phyloP scores from a whole-genome alignment of 805 yeast genomes.

The Suhomyces sp. region DNA sequence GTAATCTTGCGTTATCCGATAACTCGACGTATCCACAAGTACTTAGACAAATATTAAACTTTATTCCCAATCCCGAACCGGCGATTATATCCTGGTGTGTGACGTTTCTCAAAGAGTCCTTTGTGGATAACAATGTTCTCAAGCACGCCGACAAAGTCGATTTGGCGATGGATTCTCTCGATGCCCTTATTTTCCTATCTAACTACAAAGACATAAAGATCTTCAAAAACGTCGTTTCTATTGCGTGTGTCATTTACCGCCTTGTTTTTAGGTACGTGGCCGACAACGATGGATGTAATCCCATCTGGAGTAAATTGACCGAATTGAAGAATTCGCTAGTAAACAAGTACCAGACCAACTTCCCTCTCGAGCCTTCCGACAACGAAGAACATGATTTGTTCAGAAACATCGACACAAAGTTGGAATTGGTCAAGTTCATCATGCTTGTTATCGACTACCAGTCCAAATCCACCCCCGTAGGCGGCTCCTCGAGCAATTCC shows the following conservation, averaged over 20 bases:
- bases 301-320: constrained; percentile 55
- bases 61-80: constrained; percentile 32
- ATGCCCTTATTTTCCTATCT: constrained; percentile 26
- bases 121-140: constrained; percentile 18
- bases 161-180: constrained; percentile 40
- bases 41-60: constrained; percentile 41
- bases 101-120: constrained; percentile 37
- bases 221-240: constrained; percentile 31
- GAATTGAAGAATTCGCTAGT: constrained; percentile 58
- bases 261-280: constrained; percentile 45
- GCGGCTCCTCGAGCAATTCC: not conserved
- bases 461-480: constrained; percentile 35
- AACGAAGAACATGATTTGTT: constrained; percentile 47
- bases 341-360: constrained; percentile 55
- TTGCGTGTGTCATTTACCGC: constrained; percentile 41
- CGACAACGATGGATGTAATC: constrained; percentile 43
- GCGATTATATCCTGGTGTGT: constrained; percentile 42
- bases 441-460: constrained; percentile 45
- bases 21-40: constrained; percentile 38
- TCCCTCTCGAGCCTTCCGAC: constrained; percentile 50
- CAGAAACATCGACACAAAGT: constrained; percentile 55
- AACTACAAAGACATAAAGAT: constrained; percentile 28
- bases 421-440: constrained; percentile 73
- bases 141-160: constrained; percentile 31
- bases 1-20: constrained; percentile 29